These are phyloP conservation scores for Trichoderma afroharzianum DNA, from an alignment of 2,329 filamentous ascomycete species.

Conservation along the genomic window DNA sequence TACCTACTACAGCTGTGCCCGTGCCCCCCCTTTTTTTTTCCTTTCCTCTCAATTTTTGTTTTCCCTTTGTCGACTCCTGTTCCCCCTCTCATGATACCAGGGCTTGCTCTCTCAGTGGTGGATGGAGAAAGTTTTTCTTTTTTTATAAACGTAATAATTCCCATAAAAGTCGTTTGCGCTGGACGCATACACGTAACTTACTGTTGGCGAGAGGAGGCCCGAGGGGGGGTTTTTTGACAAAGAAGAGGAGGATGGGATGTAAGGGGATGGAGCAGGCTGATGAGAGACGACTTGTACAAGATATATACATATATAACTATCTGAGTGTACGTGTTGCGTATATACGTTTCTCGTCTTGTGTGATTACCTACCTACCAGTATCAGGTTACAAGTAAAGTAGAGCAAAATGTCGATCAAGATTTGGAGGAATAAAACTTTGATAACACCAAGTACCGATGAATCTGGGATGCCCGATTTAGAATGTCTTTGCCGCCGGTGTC, in stretches of 20 bases:
- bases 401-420: neutral
- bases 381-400: neutral
- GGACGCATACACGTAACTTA: neutral
- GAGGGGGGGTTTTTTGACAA: neutral
- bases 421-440: neutral
- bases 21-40: neutral
- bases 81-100: slow-evolving; percentile 7
- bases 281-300: neutral
- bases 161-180: neutral
- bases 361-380: neutral
- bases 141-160: neutral
- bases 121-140: neutral
- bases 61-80: neutral
- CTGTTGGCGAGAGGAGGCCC: slow-evolving; percentile 2
- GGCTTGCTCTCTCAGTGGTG: neutral
- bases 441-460: neutral
- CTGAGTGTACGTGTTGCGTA: neutral
- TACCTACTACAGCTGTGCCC: neutral
- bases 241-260: neutral
- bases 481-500: neutral
- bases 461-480: neutral
- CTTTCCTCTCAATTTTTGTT: neutral
- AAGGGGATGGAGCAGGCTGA: neutral
- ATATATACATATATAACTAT: neutral
- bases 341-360: neutral